Evolutionary conservation across 768 basidiomycete genomes (phyloP).

Genomic region (Lentinula sp.): DNA sequence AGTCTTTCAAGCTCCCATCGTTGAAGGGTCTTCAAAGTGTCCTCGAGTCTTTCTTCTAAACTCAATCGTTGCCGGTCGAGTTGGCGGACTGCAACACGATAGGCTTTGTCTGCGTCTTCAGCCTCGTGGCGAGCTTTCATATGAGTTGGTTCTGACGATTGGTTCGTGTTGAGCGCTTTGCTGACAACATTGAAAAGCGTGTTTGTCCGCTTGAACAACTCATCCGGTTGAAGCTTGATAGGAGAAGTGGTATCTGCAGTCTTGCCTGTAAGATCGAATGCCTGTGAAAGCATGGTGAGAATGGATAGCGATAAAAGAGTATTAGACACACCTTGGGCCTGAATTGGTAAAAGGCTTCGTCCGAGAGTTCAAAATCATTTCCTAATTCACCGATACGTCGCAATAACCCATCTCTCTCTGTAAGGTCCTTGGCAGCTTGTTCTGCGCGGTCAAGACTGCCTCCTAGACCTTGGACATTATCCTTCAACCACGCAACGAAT

Average conservation of each 20-base stretch:
- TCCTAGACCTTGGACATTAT: constrained; percentile 71
- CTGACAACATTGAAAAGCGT: constrained; percentile 66
- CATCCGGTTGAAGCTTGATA: constrained; percentile 31
- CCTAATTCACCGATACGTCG: constrained; percentile 79
- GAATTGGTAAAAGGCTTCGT: constrained; percentile 83
- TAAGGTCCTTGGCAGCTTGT: constrained; percentile 59
- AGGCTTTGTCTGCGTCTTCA: constrained; percentile 71
- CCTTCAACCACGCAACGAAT: constrained; percentile 78
- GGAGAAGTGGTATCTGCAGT: constrained; percentile 14
- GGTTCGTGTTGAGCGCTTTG: constrained; percentile 55
- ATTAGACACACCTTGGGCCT: constrained; percentile 55
- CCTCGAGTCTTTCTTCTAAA: constrained; percentile 83
- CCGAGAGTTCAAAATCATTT: constrained; percentile 71
- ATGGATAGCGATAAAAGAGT: neutral
- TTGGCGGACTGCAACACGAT: constrained; percentile 73
- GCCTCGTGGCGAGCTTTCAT: constrained; percentile 73
- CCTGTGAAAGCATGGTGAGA: constrained; percentile 25
- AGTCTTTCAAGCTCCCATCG: constrained; percentile 83
- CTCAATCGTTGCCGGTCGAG: constrained; percentile 82
- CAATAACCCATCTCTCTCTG: constrained; percentile 53
- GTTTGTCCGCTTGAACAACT: constrained; percentile 61
- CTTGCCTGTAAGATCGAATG: constrained; percentile 51
- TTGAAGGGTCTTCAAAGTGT: constrained; percentile 73
- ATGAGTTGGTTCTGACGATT: constrained; percentile 56
- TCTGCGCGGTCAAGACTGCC: constrained; percentile 77